Evolutionary conservation across 148 eudicot genomes (phyloP), one percentile per base, ranked within the genome.

Genomic region (Fagopyrum tataricum): DNA sequence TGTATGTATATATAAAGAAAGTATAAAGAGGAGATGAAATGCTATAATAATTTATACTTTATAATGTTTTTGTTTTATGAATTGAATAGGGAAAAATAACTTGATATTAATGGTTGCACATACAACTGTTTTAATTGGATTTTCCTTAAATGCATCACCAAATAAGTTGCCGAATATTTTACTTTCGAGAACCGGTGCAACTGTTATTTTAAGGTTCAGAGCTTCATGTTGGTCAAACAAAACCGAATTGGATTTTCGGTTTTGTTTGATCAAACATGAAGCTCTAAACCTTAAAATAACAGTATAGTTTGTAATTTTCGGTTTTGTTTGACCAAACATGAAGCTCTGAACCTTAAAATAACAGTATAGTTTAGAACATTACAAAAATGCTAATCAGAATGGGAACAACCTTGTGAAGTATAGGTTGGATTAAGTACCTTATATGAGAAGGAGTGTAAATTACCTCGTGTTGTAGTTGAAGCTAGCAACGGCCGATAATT

Each of bases 41-140:
- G 40, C 24, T 62, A 26, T n/a, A 9, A 62, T 62, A 62, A 42
- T 26, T 11, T 62, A 62, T 31, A n/a, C n/a, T n/a, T n/a, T n/a
- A n/a, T 8, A 62, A 9, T 62, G 68, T 31, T 42, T 8, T 62
- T 31, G 18, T 62, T 31, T 31, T 31, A 62, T 62, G 68, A 31
- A 62, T 11, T 62, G 43, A 62, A 37, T 42, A 62, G 68, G 24
- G 5, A 4, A 67, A 12, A 75, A 44, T 73, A 74, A 71, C 43
- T 59, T 26, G 81, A 70, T 75, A 82, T 80, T 78, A 79, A 82
- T 74, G 76, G 72, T 76, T 70, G 83, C 99, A 92, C 96, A 91
- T 95, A 97, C 85, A 84, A 44, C 43, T 24, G 49, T 37, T 83
- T 90, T 90, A 89, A 87, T 89, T 77, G 70, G 76, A 83, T 75